phyloP scores from a whole-genome alignment of 805 yeast species.

The fission yeast (Schizosaccharomyces pombe) region DNA sequence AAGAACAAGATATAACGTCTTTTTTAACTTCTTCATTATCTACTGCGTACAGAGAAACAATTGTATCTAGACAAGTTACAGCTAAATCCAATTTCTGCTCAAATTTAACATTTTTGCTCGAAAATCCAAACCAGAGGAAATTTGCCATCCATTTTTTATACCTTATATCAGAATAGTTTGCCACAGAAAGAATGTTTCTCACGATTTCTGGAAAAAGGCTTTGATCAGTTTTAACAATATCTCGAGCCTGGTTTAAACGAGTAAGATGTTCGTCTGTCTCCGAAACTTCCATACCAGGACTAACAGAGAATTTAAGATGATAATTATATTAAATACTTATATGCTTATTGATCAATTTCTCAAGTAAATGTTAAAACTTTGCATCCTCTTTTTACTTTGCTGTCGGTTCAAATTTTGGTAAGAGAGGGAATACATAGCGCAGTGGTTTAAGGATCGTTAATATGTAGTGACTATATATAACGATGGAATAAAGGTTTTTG shows the following conservation, averaged over 20 bases:
- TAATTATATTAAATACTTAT: neutral
- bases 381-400: neutral
- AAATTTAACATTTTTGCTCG: constrained; percentile 12
- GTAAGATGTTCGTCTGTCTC: constrained; percentile 13
- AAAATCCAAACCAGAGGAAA: constrained; percentile 18
- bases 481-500: too few relatives aligned
- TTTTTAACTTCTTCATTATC: constrained; percentile 14
- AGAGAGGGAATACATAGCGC: too few relatives aligned
- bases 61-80: constrained; percentile 13
- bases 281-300: neutral
- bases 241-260: constrained; percentile 18
- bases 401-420: neutral
- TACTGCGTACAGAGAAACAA: constrained; percentile 13
- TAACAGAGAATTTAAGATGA: neutral
- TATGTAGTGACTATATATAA: too few relatives aligned
- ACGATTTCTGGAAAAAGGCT: constrained; percentile 17
- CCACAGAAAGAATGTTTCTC: constrained; percentile 17
- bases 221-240: constrained; percentile 17
- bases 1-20: constrained; percentile 20
- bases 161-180: constrained; percentile 14
- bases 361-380: neutral
- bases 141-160: constrained; percentile 18
- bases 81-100: constrained; percentile 13
- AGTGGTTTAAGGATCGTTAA: too few relatives aligned
- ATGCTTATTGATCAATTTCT: neutral